Evolutionary conservation across 176 grass and related monocot species (phyloP), one percentile per base, ranked within the genome.

Genomic region (Avena atlantica): DNA sequence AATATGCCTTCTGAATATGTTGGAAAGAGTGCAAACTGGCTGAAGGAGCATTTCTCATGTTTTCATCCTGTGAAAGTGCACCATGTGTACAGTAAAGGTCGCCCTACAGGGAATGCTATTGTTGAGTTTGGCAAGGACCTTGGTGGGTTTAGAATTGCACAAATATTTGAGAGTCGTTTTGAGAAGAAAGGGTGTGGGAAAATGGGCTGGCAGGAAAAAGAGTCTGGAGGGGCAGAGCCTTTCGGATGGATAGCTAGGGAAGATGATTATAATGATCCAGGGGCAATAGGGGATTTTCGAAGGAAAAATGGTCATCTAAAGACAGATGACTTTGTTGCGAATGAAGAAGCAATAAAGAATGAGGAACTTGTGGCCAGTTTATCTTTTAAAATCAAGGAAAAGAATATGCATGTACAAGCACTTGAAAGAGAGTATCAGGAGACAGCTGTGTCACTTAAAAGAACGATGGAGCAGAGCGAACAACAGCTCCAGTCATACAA

Each of bases 221-320:
- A 79, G 65, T 21, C 16, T 27, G 48, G 13, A 53, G 37, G 83
- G 52, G 51, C 76, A 68, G 14, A 68, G 27, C 64, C 64, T 78
- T 81, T 85, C 83, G 92, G 89, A 70, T 91, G 92, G 87, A 80
- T 94, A 3, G 89, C 87, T 2, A 88, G 63, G 36, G 84, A 70
- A 58, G 89, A 87, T 82, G 92, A 91, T 61, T 91, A 91, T 76
- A 85, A 69, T 72, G 76, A 70, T 66, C 52, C 21, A 61, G 87
- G 89, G 25, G 45, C 70, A 52, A 63, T 94, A 82, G 89, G 89
- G 45, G 92, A 89, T 20, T 85, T 85, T 89, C 68, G 89, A 72
- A 81, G 40, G 49, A 89, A 91, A 82, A 87, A 82, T 85, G 65
- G 84, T 68, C 87, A 91, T 78, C 37, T 94, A 64, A 89, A 94